Evolutionary conservation across 495 filamentous ascomycete species (phyloP).

Genomic region (Annulohypoxylon maeteangense): DNA sequence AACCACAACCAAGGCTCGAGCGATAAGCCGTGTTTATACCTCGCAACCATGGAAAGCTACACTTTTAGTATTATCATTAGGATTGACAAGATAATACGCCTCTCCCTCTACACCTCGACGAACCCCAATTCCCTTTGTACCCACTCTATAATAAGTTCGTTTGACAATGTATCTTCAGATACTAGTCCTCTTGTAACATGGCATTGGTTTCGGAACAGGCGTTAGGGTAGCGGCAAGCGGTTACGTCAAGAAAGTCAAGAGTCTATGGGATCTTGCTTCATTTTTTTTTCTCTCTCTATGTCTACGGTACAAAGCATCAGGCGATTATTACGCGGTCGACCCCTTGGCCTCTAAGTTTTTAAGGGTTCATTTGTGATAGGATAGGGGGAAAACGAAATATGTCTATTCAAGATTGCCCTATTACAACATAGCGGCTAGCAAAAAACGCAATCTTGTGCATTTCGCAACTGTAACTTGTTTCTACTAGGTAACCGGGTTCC

Average conservation of each 20-base stretch:
- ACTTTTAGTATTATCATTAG: conserved; percentile 23
- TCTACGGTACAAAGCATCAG: conserved; percentile 32
- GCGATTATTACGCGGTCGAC: conserved; percentile 20
- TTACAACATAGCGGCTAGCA: conserved; percentile 26
- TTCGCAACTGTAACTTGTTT: neutral
- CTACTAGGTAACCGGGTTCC: neutral
- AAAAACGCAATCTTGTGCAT: conserved; percentile 19
- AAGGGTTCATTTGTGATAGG: conserved; percentile 36
- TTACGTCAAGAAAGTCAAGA: conserved; percentile 29
- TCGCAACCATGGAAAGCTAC: neutral
- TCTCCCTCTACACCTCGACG: conserved; percentile 31
- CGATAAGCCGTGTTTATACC: conserved; percentile 36
- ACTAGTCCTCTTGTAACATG: conserved; percentile 47
- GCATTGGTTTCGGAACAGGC: conserved; percentile 39
- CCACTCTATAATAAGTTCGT: conserved; percentile 50
- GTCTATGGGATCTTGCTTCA: conserved; percentile 18
- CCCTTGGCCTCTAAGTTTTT: conserved; percentile 20
- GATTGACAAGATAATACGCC: conserved; percentile 41
- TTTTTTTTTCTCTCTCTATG: conserved; percentile 28
- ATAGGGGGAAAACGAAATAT: conserved; percentile 35
- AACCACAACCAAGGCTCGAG: conserved; percentile 56
- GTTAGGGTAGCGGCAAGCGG: conserved; percentile 36
- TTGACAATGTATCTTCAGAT: conserved; percentile 39
- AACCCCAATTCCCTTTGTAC: conserved; percentile 49
- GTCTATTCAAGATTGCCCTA: conserved; percentile 25